Base-by-base conservation (phyloP, 2,329 filamentous ascomycete species). In the Arthrocladium fulminans region DNA sequence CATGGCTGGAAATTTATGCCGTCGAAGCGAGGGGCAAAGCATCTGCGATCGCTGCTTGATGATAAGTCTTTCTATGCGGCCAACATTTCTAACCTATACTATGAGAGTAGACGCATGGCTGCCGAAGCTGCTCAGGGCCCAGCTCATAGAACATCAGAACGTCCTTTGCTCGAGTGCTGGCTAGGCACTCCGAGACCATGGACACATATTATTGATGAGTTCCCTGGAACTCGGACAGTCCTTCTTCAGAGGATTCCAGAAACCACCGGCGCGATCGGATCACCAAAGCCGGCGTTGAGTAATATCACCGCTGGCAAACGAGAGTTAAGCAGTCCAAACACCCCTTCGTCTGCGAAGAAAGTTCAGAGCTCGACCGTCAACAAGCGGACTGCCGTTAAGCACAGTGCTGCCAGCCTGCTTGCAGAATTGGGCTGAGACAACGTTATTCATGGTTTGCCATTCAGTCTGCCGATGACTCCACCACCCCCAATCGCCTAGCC, bases 31-130 rank as follows among this genome's bases (percentile, higher is more conserved):
- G 58, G 57, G 50, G 56, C 52, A 10, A 59, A 57, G 43, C 53
- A 50, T 39, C 39, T 59, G 27, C 49, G 64, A 40, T 63, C 64
- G 42, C 59, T 65, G 54, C 61, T 63, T 56, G 64, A 65, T 59
- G 48, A 53, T 34, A 29, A 38, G 13, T 27, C 49, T 9, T 57
- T 55, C 40, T 42, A 46, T 17, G 37, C 37, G n/a, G 56, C 52
- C 10, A 51, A 51, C 5, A 34, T 56, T 13, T 55, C 55, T 3
- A 54, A 57, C 22, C 47, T 51, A n/a, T 55, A 57, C 47, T 53
- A 54, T 43, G 54, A 52, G 22, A 55, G 49, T 38, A 12, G 50
- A 40, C 43, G 45, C 29, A 37, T 52, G 8, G 56, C 43, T 37
- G 25, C 32, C 13, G 45, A 48, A 17, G 37, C 52, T 9, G 52